Evolutionary conservation across 495 filamentous ascomycete species (phyloP), one percentile per base, ranked within the genome.

Genomic region (Trichoderma gamsii): DNA sequence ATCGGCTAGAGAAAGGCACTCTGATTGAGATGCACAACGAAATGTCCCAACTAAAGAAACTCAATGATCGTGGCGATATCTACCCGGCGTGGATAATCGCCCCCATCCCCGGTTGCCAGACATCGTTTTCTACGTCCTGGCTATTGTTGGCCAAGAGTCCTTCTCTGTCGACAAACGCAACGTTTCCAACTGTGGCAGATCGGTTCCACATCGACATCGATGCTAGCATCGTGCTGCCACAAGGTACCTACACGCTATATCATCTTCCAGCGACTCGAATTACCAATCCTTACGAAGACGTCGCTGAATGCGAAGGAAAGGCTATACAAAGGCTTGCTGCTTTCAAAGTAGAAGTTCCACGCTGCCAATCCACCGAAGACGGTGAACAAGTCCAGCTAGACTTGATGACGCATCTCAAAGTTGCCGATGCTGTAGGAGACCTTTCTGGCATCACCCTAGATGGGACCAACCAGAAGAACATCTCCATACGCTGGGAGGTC

Each of bases 21-120:
- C 41, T 59, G 2, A 68, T 68, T 13, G 66, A 68, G 38, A 41
- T 63, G 29, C 21, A 43, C 0, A 68, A 68, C 23, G 66, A 68
- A 68, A 29, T 46, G 6, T 5, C 38, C 11, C 32, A 11, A n/a
- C 3, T 68, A 1, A n/a, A 8, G n/a, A 25, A 46, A 2, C 63
- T 68, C 52, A 68, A 68, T 56, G 52, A 63, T 2, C 8, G 18
- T 3, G 29, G 52, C 4, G n/a, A 63, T 13, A 44, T 0, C 3
- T 68, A 63, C 38, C 11, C 18, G 8, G 51, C 52, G 8, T 68
- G 66, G 66, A 29, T 63, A 0, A 38, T 56, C 11, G 66, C 52
- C 7, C 27, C 27, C 18, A 56, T 68, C 0, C 66, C 52, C 1
- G 52, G 52, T 25, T 43, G n/a, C 4, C 41, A 38, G 16, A 44